Evolutionary conservation across 2,329 filamentous ascomycete species (phyloP).

Genomic region (Aspergillus costaricaensis): DNA sequence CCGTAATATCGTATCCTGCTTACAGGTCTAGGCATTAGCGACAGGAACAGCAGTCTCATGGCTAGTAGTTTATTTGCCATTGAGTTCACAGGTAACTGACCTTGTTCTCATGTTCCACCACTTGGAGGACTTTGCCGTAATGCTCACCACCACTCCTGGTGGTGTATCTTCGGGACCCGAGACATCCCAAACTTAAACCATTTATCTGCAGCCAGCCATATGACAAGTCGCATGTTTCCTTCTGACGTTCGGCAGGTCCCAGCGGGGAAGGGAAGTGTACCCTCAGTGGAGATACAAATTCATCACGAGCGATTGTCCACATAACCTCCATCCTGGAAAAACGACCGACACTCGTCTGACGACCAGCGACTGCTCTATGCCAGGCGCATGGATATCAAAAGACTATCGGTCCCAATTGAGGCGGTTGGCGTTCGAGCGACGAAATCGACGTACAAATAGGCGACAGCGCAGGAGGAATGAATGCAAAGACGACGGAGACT

Average conservation of each 20-base stretch:
- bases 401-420: conserved; percentile 9
- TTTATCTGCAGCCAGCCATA: neutral
- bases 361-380: conserved; percentile 11
- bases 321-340: conserved; percentile 20
- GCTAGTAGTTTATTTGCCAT: neutral
- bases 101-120: neutral
- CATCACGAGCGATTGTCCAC: conserved; percentile 10
- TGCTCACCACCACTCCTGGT: neutral
- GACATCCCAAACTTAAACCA: neutral
- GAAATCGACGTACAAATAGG: neutral
- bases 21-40: neutral
- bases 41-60: neutral
- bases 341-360: neutral
- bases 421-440: neutral
- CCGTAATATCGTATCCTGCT: conserved; percentile 2
- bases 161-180: neutral
- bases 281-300: neutral
- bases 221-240: neutral
- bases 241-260: neutral
- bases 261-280: neutral
- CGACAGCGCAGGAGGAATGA: neutral
- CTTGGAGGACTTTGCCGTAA: neutral
- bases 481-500: neutral
- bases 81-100: neutral
- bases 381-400: conserved; percentile 19